Conservation (phyloP, 352 stramenopile species). For the Phytophthora sp. region DNA sequence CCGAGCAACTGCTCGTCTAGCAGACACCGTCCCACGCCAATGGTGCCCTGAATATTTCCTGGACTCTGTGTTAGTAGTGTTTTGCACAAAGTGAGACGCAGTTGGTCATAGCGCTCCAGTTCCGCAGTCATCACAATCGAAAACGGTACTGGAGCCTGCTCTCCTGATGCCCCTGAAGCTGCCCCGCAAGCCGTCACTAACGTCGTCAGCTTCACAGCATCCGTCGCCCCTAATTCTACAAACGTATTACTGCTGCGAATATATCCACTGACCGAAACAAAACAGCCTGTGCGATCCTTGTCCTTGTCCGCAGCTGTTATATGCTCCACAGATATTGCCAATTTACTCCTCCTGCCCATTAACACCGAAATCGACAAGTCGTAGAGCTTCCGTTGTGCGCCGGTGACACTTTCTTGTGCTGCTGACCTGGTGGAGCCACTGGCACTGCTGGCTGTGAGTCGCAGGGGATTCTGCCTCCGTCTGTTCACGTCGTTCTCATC, state of each 20-base stretch:
- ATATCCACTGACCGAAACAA: constrained; percentile 61
- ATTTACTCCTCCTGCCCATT: constrained; percentile 54
- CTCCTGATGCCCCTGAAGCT: constrained; percentile 11
- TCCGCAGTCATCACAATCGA: constrained; percentile 60
- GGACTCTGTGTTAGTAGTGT: constrained; percentile 50
- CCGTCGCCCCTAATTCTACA: constrained; percentile 66
- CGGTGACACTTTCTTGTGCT: constrained; percentile 11
- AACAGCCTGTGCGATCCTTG: constrained; percentile 57
- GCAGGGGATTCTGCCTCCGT: constrained; percentile 1
- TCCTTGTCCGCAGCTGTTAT: constrained; percentile 42
- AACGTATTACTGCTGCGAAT: constrained; percentile 43
- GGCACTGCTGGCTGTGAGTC: constrained; percentile 25
- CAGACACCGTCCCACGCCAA: constrained; percentile 60
- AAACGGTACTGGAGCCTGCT: constrained; percentile 55
- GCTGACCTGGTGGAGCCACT: constrained; percentile 21
- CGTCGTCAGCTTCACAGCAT: constrained; percentile 63
- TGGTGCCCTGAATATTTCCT: constrained; percentile 44
- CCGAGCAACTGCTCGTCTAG: constrained; percentile 61
- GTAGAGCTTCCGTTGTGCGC: constrained; percentile 21
- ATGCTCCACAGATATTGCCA: constrained; percentile 44
- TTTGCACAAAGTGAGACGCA: constrained; percentile 73
- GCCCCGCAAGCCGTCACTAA: constrained; percentile 39
- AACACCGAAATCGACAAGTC: constrained; percentile 69
- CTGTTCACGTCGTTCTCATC: constrained; percentile 18
- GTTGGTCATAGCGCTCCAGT: constrained; percentile 62